These are phyloP conservation scores for Apiotrichum porosum DNA, from an alignment of 1,284 basidiomycete genomes.

Conservation along the genomic window DNA sequence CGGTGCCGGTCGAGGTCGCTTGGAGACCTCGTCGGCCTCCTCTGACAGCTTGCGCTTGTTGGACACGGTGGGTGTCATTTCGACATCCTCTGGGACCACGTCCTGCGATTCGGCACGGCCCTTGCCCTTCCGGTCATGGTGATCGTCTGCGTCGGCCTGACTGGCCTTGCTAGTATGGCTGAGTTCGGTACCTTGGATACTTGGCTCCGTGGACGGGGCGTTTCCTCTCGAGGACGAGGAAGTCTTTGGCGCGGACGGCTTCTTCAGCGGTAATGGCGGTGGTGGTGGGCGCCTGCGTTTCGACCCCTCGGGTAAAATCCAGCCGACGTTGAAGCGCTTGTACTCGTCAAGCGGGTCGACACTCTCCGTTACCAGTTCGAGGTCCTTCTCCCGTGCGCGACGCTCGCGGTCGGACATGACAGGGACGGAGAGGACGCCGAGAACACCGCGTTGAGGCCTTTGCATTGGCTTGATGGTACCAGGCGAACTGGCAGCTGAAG, in stretches of 20 bases:
- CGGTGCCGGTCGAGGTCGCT: background rate
- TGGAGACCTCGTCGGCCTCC: background rate
- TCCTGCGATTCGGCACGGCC: background rate
- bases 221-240: slow-evolving; percentile 8
- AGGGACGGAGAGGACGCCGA: slow-evolving; percentile 30
- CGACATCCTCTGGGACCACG: slow-evolving; percentile 11
- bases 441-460: slow-evolving; percentile 35
- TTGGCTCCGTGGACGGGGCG: slow-evolving; percentile 22
- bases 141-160: no score
- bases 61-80: no score
- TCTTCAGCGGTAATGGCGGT: background rate
- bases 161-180: slow-evolving; percentile 8
- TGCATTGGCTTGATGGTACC: slow-evolving; percentile 5
- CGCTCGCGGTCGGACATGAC: slow-evolving; percentile 47
- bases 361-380: slow-evolving; percentile 55
- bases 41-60: slow-evolving; percentile 14
- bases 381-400: slow-evolving; percentile 31
- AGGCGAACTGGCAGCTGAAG: slow-evolving; percentile 3
- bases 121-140: background rate
- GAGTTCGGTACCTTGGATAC: slow-evolving; percentile 12
- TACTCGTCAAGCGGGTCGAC: slow-evolving; percentile 72
- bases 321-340: slow-evolving; percentile 76
- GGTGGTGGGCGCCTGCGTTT: slow-evolving; percentile 56
- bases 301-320: slow-evolving; percentile 75
- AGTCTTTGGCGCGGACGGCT: background rate